Evolutionary conservation across 176 grass and related monocot genomes (phyloP), one percentile per base, ranked within the genome.

Genomic region (Carex myosuroides): DNA sequence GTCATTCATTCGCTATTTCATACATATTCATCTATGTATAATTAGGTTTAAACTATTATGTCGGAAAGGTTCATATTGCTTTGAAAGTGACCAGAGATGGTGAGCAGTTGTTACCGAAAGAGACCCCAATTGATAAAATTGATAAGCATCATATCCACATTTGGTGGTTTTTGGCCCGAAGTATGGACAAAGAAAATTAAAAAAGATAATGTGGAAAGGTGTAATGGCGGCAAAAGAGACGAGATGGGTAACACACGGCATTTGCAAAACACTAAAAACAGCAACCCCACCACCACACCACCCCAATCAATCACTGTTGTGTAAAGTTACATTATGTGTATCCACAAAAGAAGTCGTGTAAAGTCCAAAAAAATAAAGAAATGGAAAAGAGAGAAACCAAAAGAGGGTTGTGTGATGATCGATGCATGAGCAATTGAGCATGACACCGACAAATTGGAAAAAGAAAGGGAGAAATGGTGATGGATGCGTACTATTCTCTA

Each of bases 71-170:
- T 35, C 52, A 32, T 5, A 6, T 76, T 57, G 52, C 50, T 57
- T 57, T 6, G 73, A 78, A 78, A 78, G 73, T 33, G 73, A 77
- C 73, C 13, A 10, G 50, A 78, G 50, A 78, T 56, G 73, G 73
- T 57, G 73, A 57, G 26, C 73, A 78, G 73, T 78, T 78, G 73
- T 30, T 57, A 57, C 73, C 73, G 73, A 78, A 78, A 78, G 73
- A 24, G 73, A 57, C 52, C 52, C 22, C 17, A 78, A 32, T 46
- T 71, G 70, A 55, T 17, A 55, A 56, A 18, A 39, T 76, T 52
- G 70, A 55, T 30, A 55, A 56, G 73, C 3, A 78, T 57, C 73
- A 78, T 78, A 78, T 33, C 50, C 52, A 17, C 24, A 78, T 78
- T 78, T 78, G 73, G 52, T 57, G 73, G 5, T 77, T 77, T 32